phyloP scores from a whole-genome alignment of 73 alveolate species.

The Breviolum minutum region DNA sequence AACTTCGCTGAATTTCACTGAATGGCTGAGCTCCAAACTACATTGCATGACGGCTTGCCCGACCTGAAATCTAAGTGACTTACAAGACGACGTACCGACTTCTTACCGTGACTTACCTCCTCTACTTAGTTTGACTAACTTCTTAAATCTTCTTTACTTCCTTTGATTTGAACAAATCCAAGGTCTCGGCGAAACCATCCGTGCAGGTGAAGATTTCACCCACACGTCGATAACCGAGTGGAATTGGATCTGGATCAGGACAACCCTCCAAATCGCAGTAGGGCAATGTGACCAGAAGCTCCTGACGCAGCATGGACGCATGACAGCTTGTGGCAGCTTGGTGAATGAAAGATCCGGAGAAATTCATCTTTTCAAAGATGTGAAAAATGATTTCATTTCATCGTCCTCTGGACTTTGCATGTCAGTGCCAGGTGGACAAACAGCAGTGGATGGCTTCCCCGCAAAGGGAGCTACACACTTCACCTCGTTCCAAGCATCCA shows the following conservation, averaged over 20 bases:
- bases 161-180: neutral
- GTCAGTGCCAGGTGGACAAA: neutral
- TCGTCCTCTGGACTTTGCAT: neutral
- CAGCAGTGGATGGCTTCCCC: neutral
- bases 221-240: neutral
- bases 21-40: neutral
- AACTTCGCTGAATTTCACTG: neutral
- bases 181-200: neutral
- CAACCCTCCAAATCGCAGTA: slow-evolving; percentile 54
- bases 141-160: neutral
- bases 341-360: no score
- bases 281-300: slow-evolving; percentile 17
- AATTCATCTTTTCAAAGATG: no score
- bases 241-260: slow-evolving; percentile 35
- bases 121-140: no score
- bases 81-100: no score
- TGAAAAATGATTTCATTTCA: no score
- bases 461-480: slow-evolving; percentile 19
- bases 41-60: slow-evolving; percentile 43
- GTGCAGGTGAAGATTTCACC: slow-evolving; percentile 22
- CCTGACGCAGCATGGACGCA: no score
- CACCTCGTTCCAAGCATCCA: neutral
- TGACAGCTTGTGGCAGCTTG: no score
- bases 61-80: neutral
- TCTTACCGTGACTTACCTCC: no score